Evolutionary conservation across 139 green algal species (phyloP).

Genomic region (Chlorella sp.): DNA sequence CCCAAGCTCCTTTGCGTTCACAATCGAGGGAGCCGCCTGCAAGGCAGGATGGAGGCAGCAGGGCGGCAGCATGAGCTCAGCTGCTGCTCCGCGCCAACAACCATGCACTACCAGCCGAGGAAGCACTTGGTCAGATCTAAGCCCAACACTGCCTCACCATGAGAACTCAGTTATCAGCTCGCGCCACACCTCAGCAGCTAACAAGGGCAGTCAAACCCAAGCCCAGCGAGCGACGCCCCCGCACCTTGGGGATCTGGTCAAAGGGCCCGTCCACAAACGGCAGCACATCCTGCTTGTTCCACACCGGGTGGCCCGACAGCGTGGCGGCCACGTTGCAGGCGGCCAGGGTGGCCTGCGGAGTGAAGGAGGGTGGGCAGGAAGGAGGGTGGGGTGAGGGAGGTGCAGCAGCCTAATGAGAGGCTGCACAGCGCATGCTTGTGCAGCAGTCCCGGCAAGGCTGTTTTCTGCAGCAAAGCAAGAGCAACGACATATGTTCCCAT

Average conservation of each 20-base stretch:
- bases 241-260: constrained; percentile 63
- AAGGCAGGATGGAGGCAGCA: too few species aligned
- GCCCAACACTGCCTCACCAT: too few species aligned
- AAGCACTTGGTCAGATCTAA: too few species aligned
- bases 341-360: constrained; percentile 86
- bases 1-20: constrained; percentile 93
- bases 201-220: too few species aligned
- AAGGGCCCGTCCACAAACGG: constrained; percentile 90
- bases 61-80: too few species aligned
- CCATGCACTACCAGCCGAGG: too few species aligned
- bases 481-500: too few species aligned
- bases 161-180: too few species aligned
- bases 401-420: not conserved
- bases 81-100: too few species aligned
- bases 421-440: not conserved
- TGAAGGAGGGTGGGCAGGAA: not conserved
- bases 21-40: constrained; percentile 86
- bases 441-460: not conserved
- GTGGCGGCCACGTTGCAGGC: constrained; percentile 90
- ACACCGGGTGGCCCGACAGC: constrained; percentile 78
- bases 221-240: too few species aligned
- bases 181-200: too few species aligned
- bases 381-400: not conserved
- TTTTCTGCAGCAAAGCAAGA: too few species aligned
- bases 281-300: constrained; percentile 75